These are phyloP conservation scores for Sarocladiaceae sp. DNA, from an alignment of 2,329 filamentous ascomycete genomes.

Conservation along the genomic window DNA sequence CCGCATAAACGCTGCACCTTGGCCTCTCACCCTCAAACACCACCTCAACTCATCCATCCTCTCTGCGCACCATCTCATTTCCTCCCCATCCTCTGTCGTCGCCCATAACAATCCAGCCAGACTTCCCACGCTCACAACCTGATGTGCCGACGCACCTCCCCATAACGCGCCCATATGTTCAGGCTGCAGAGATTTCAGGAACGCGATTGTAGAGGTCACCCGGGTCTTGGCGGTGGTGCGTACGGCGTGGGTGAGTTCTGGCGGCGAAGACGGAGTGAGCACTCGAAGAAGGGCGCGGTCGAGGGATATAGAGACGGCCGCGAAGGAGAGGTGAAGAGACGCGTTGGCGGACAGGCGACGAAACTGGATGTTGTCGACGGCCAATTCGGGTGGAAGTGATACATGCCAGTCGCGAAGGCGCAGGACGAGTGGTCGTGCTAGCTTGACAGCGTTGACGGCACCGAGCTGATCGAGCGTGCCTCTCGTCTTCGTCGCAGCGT, in stretches of 20 bases:
- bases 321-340: slow-evolving; percentile 46
- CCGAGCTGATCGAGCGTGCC: slow-evolving; percentile 27
- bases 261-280: slow-evolving; percentile 27
- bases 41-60: slow-evolving; percentile 36
- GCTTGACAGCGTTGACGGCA: slow-evolving; percentile 26
- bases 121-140: slow-evolving; percentile 37
- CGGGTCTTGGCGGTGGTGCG: slow-evolving; percentile 34
- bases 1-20: slow-evolving; percentile 33
- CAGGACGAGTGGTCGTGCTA: slow-evolving; percentile 28
- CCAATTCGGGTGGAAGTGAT: slow-evolving; percentile 38
- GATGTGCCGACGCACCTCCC: slow-evolving; percentile 39
- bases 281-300: slow-evolving; percentile 45
- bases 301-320: slow-evolving; percentile 46
- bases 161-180: slow-evolving; percentile 42
- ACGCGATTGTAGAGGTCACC: slow-evolving; percentile 33
- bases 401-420: slow-evolving; percentile 39
- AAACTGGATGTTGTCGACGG: slow-evolving; percentile 36
- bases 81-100: slow-evolving; percentile 30
- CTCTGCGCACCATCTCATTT: slow-evolving; percentile 34
- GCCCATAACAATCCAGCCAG: slow-evolving; percentile 38
- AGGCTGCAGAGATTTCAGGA: slow-evolving; percentile 36
- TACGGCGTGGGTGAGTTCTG: slow-evolving; percentile 24
- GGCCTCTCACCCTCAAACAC: slow-evolving; percentile 35
- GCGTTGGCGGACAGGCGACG: slow-evolving; percentile 37
- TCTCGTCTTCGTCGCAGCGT: slow-evolving; percentile 23